These are phyloP conservation scores for Paraleonurus japonicus DNA, from an alignment of 257 asterid genomes.

Conservation along the genomic window DNA sequence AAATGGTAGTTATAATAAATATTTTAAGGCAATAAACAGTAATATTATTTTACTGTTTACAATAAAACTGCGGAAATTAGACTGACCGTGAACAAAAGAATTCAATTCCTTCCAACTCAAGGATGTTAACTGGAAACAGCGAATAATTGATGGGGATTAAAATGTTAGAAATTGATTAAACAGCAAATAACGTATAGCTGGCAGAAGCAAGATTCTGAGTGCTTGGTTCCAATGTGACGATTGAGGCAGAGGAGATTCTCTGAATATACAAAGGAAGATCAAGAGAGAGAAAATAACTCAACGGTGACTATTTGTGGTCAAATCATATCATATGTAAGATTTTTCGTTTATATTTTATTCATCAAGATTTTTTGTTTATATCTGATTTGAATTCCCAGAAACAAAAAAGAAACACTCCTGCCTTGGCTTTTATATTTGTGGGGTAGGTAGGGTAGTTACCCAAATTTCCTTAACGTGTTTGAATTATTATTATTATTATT, in stretches of 20 bases:
- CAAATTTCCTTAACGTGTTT: no score
- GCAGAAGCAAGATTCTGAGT: slow-evolving; percentile 6
- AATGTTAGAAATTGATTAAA: not conserved
- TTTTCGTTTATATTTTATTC: not conserved
- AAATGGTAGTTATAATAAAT: not conserved
- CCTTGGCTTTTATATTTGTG: slow-evolving; percentile 25
- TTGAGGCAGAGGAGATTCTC: slow-evolving; percentile 11
- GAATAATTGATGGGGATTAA: not conserved
- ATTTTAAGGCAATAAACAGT: not conserved
- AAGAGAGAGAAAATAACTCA: no score
- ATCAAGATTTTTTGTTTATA: no score
- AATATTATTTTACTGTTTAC: no score
- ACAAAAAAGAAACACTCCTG: not conserved
- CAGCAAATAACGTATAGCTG: slow-evolving; percentile 25
- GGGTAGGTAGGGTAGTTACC: not conserved
- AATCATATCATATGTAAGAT: not conserved
- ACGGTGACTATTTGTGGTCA: not conserved
- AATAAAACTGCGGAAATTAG: not conserved
- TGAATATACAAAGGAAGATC: not conserved
- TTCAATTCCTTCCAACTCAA: slow-evolving; percentile 21
- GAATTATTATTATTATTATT: no score
- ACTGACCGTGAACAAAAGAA: not conserved
- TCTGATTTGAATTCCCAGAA: not conserved
- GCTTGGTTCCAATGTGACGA: not conserved
- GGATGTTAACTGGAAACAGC: slow-evolving; percentile 23